Evolutionary conservation across 176 grass and related monocot species (phyloP).

Genomic region (bread wheat (Triticum aestivum)): IWGSC_CS_RefSeq_v2.1 NC_057808.1:443708465-443708964

Average conservation of each 20-base stretch:
- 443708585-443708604: conserved; percentile 24
- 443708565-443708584: conserved; percentile 76
- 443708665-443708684: conserved; percentile 29
- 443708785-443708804: conserved; percentile 58
- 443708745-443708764: neutral
- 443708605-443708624: conserved; percentile 49
- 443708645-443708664: neutral
- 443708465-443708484: conserved; percentile 22
- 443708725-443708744: neutral
- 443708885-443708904: conserved; percentile 88
- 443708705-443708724: conserved; percentile 55
- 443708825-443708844: conserved; percentile 80
- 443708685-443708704: conserved; percentile 53
- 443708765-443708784: conserved; percentile 78
- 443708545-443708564: conserved; percentile 60
- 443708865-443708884: conserved; percentile 71
- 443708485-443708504: neutral
- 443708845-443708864: conserved; percentile 82
- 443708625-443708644: conserved; percentile 47
- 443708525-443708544: conserved; percentile 55
- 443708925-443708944: neutral
- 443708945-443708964: neutral
- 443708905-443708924: conserved; percentile 32
- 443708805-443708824: conserved; percentile 72
- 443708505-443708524: neutral